A percentile compares a stretch with the other conserved stretches of the same genome.
Evolutionary conservation across 1,284 basidiomycete genomes (phyloP).

Genomic region (Cutaneotrichosporon cutaneum): DNA sequence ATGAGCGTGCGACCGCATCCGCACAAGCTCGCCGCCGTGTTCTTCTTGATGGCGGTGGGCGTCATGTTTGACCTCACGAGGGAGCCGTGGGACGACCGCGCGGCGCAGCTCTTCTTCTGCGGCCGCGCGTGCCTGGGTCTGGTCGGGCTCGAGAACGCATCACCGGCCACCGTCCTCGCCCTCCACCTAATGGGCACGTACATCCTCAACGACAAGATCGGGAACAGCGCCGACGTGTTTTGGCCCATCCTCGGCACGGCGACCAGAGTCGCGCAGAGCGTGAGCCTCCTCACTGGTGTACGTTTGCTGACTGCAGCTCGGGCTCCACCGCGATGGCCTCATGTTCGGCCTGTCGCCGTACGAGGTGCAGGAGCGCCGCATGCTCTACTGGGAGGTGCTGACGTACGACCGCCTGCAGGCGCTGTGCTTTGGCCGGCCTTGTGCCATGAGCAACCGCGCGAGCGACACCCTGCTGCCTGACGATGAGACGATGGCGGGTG

Average conservation of each 20-base stretch:
- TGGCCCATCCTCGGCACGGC: conserved; percentile 52
- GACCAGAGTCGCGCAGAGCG: conserved; percentile 44
- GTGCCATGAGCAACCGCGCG: conserved; percentile 37
- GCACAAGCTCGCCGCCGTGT: conserved; percentile 52
- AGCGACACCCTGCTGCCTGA: conserved; percentile 45
- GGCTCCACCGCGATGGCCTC: conserved; percentile 50
- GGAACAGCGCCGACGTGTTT: conserved; percentile 49
- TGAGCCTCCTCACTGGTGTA: conserved; percentile 20
- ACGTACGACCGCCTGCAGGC: conserved; percentile 50
- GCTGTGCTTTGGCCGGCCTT: conserved; percentile 50
- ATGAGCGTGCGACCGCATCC: conserved; percentile 33
- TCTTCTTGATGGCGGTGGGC: conserved; percentile 51
- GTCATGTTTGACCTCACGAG: conserved; percentile 48
- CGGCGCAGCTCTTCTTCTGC: conserved; percentile 41
- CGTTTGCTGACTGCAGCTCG: conserved; percentile 39
- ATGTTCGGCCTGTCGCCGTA: conserved; percentile 43
- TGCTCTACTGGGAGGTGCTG: conserved; percentile 52
- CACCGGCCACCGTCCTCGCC: conserved; percentile 49
- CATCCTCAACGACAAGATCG: conserved; percentile 46
- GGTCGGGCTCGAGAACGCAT: conserved; percentile 44
- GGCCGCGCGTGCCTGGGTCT: conserved; percentile 45
- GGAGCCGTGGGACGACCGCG: conserved; percentile 46
- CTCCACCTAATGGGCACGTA: conserved; percentile 48
- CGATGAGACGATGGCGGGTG: conserved; percentile 28
- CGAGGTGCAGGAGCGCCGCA: conserved; percentile 47